Evolutionary conservation across 176 grass and related monocot species (phyloP), one percentile per base, ranked within the genome.

Genomic region (Oryza glaberrima): DNA sequence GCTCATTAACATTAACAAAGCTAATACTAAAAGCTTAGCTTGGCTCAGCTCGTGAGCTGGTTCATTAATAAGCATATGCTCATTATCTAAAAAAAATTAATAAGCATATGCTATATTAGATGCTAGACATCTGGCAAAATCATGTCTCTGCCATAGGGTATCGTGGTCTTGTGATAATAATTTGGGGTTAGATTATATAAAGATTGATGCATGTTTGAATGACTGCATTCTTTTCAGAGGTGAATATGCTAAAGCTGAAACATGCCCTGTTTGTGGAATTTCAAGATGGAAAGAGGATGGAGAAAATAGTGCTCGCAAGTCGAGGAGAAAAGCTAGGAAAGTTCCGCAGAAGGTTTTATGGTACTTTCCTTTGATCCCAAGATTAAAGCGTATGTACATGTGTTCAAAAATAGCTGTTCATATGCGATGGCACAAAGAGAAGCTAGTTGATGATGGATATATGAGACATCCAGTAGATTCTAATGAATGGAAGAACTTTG

Each of bases 381-480:
- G 38, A 22, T 38, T 70, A 1, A 70, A 70, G 19, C 36, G 69
- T 4, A 19, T 70, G 32, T 70, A 70, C 38, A 70, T 70, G 69
- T 70, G 16, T 22, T 43, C 36, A 9, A 70, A 43, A 44, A 43
- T 20, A 20, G 69, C 69, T 11, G n/a, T 19, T 11, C 3, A 43
- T n/a, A 70, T 70, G 69, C 36, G 69, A 11, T 70, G 69, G 38
- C 69, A 70, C 36, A 70, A 70, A 70, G 69, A 70, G 35, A 43
- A 70, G 2, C 4, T 40, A 41, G 13, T n/a, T 14, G 68, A 70
- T 43, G 35, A 40, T 6, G 38, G 69, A n/a, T 44, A n/a, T 17
- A 70, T 70, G 38, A 70, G 36, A 70, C 69, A 40, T 40, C 38
- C 38, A 40, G 38, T 1, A 40, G 6, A 40, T 40, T 40, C 38